Evolutionary conservation across 768 basidiomycete genomes (phyloP).

Genomic region (Leucocoprinus leucothites): DNA sequence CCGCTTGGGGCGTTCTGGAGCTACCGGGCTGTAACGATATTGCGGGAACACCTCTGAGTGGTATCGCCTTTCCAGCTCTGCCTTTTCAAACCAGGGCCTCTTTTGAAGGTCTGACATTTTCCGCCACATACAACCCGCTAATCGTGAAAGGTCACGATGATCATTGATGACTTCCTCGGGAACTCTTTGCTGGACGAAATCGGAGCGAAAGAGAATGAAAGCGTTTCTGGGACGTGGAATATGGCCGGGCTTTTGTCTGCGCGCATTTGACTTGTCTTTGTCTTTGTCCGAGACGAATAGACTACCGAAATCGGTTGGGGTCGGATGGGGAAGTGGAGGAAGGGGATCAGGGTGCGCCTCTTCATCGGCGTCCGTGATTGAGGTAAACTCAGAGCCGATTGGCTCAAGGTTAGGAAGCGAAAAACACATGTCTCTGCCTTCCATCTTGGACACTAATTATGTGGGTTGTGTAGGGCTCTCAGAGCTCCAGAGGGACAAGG

Average conservation of each 20-base stretch:
- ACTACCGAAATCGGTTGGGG: background rate
- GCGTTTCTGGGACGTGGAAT: conserved; percentile 74
- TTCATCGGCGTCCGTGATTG: background rate
- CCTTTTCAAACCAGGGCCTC: conserved; percentile 4
- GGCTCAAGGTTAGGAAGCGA: background rate
- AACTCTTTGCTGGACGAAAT: conserved; percentile 54
- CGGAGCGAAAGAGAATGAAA: conserved; percentile 77
- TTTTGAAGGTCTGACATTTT: conserved; percentile 6
- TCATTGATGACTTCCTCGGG: conserved; percentile 3
- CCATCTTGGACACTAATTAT: background rate
- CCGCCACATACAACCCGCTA: conserved; percentile 7
- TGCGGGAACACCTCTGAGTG: background rate
- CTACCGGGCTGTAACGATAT: background rate
- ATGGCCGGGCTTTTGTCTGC: conserved; percentile 48
- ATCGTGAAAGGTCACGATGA: conserved; percentile 3
- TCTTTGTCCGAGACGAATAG: background rate
- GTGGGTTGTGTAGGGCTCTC: background rate
- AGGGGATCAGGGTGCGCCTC: background rate
- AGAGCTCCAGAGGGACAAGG: background rate
- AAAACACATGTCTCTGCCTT: background rate
- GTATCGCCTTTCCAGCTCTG: background rate
- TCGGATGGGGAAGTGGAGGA: background rate
- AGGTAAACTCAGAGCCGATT: background rate
- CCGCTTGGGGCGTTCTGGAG: background rate
- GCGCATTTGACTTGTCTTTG: conserved; percentile 40